phyloP scores from a whole-genome alignment of 176 grass and related monocot species.

The Aegilops longissima region DNA sequence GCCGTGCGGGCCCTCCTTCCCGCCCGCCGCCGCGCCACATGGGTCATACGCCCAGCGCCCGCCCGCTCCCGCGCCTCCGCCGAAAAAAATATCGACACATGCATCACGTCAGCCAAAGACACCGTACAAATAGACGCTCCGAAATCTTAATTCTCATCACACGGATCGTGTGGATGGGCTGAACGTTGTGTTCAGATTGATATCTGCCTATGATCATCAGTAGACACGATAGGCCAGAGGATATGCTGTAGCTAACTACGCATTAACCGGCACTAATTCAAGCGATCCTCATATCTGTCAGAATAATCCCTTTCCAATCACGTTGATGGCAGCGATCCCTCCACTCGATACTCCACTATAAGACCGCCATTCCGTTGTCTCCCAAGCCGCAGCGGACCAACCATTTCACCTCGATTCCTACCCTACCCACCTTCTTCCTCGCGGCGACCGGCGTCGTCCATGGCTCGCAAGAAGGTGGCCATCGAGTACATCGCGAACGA shows the following conservation, averaged over 20 bases:
- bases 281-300: neutral
- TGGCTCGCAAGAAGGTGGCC: slow-evolving; percentile 35
- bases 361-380: neutral
- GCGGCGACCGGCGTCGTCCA: neutral
- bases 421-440: neutral
- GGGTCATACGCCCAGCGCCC: no score
- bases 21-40: no score
- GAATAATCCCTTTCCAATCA: slow-evolving; percentile 2
- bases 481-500: slow-evolving; percentile 30
- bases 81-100: no score
- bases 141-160: no score
- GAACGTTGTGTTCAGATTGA: neutral
- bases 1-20: no score
- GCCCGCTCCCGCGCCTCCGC: no score
- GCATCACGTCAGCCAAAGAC: no score
- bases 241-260: neutral
- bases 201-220: neutral
- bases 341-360: neutral
- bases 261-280: neutral
- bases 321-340: neutral
- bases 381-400: neutral
- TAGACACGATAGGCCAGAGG: neutral
- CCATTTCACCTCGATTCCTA: neutral
- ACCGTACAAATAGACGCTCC: no score
- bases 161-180: neutral